Conservation (phyloP, 768 basidiomycete species). For the Tricholoma matsutake region DNA sequence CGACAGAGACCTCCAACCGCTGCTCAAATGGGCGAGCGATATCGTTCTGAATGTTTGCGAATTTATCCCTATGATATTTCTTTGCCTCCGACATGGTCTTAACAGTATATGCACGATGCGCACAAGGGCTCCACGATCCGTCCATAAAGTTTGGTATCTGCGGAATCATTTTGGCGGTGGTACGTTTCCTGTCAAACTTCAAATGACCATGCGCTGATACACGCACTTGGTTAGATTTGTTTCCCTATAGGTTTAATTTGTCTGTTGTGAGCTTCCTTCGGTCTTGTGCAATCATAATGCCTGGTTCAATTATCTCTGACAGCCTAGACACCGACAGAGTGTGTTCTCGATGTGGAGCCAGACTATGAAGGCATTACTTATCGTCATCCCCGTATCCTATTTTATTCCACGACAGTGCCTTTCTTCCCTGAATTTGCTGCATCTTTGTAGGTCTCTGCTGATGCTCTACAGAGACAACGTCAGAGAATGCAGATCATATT, state of each 20-base stretch:
- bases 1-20: not conserved
- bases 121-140: constrained; percentile 9
- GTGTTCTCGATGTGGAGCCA: constrained; percentile 11
- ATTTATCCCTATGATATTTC: not conserved
- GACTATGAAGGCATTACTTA: not conserved
- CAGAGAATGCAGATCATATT: not conserved
- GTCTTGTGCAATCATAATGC: not conserved
- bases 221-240: constrained; percentile 1
- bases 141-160: constrained; percentile 14
- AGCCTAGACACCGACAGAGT: constrained; percentile 11
- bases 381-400: not conserved
- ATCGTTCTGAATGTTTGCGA: constrained; percentile 12
- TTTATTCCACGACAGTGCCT: not conserved
- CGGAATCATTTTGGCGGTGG: constrained; percentile 16
- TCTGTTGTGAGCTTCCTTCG: constrained; percentile 9
- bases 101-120: constrained; percentile 15
- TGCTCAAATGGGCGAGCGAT: constrained; percentile 14
- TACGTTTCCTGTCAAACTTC: not conserved
- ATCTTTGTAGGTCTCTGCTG: not conserved
- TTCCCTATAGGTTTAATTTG: constrained; percentile 18
- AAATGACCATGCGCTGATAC: not conserved
- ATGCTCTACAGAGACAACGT: not conserved
- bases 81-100: not conserved
- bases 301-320: not conserved
- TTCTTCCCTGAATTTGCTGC: not conserved